phyloP scores from a whole-genome alignment of 345 rosid species.

The Gossypium bickii region DNA sequence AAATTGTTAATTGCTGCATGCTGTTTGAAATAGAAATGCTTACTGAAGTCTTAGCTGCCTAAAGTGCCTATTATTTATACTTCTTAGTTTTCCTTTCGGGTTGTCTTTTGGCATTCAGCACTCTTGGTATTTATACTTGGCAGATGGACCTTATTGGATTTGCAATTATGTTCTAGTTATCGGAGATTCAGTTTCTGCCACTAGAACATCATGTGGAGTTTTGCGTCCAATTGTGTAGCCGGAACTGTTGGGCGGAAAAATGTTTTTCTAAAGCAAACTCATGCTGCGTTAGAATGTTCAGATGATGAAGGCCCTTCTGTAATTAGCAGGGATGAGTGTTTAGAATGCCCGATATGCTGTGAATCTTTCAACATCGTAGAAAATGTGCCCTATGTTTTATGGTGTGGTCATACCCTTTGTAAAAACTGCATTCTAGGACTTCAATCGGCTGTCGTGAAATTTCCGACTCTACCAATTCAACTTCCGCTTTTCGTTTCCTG shows the following conservation, averaged over 20 bases:
- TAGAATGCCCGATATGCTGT: constrained; percentile 74
- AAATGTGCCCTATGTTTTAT: constrained; percentile 60
- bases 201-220: constrained; percentile 44
- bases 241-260: constrained; percentile 38
- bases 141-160: neutral
- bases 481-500: constrained; percentile 58
- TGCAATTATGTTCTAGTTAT: neutral
- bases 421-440: constrained; percentile 57
- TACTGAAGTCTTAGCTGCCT: neutral
- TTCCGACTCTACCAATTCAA: constrained; percentile 34
- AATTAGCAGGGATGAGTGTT: constrained; percentile 32
- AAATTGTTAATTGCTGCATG: neutral
- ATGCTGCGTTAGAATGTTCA: constrained; percentile 37
- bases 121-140: neutral
- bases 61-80: neutral
- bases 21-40: neutral
- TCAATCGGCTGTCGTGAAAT: constrained; percentile 43
- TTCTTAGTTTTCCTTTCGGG: constrained; percentile 4
- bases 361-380: constrained; percentile 66
- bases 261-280: constrained; percentile 29
- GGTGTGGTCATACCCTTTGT: constrained; percentile 78
- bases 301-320: constrained; percentile 25
- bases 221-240: constrained; percentile 47
- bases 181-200: constrained; percentile 14
- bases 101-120: constrained; percentile 6